These are phyloP conservation scores for Cephaloascus albidus DNA, from an alignment of 805 yeast species.

Conservation along the genomic window DNA sequence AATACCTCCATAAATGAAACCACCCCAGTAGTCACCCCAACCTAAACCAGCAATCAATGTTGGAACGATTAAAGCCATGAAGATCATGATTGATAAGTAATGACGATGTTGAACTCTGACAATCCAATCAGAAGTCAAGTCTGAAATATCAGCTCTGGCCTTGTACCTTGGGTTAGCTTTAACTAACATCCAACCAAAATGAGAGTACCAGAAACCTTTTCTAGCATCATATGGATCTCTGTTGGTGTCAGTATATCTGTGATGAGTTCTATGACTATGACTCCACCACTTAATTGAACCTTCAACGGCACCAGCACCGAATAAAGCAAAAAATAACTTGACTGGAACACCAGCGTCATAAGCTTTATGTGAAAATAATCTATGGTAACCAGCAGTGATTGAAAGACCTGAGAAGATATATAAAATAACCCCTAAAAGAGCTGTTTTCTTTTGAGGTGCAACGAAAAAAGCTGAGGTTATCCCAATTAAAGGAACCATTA, in stretches of 20 bases:
- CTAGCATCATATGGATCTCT: conserved; percentile 87
- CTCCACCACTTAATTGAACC: conserved; percentile 90
- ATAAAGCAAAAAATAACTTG: conserved; percentile 57
- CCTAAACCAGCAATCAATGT: conserved; percentile 49
- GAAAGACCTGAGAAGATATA: conserved; percentile 61
- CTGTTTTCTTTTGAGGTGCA: conserved; percentile 43
- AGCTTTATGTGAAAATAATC: conserved; percentile 72
- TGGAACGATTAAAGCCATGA: conserved; percentile 61
- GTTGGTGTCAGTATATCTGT: conserved; percentile 72
- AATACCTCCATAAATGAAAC: conserved; percentile 61
- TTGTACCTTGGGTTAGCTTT: conserved; percentile 76
- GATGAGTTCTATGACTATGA: conserved; percentile 79
- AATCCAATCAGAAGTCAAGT: conserved; percentile 67
- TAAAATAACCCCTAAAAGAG: conserved; percentile 40
- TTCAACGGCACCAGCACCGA: conserved; percentile 78
- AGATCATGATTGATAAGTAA: conserved; percentile 50
- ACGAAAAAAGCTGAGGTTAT: conserved; percentile 30
- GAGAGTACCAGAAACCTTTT: conserved; percentile 76
- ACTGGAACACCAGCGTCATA: conserved; percentile 40
- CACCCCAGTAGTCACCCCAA: conserved; percentile 31
- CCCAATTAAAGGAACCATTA: conserved; percentile 52
- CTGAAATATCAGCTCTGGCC: conserved; percentile 77
- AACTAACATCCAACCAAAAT: conserved; percentile 78
- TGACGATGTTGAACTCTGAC: conserved; percentile 79
- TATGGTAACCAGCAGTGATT: conserved; percentile 79